These are phyloP conservation scores for Dipodascopsis uninucleata DNA, from an alignment of 805 yeast genomes.

Conservation along the genomic window DNA sequence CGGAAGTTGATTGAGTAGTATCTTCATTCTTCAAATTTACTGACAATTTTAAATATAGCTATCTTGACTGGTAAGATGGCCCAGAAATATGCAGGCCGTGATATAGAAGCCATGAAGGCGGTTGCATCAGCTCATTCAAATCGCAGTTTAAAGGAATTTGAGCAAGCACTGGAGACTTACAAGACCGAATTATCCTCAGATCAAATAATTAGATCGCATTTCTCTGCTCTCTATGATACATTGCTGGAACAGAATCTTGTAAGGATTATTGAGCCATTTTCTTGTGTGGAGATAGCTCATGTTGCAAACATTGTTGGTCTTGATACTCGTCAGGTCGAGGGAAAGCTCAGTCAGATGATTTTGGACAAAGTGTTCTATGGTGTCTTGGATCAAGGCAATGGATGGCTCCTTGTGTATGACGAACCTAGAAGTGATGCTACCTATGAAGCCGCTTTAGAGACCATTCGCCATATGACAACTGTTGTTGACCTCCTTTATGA, in stretches of 20 bases:
- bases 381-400: slow-evolving; percentile 96
- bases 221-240: slow-evolving; percentile 88
- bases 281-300: slow-evolving; percentile 90
- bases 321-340: slow-evolving; percentile 83
- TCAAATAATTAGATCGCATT: slow-evolving; percentile 83
- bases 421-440: slow-evolving; percentile 85
- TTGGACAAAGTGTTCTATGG: slow-evolving; percentile 93
- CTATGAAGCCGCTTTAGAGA: slow-evolving; percentile 80
- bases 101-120: slow-evolving; percentile 93
- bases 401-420: slow-evolving; percentile 90
- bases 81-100: slow-evolving; percentile 70
- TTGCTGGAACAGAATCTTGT: slow-evolving; percentile 87
- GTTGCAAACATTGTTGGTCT: slow-evolving; percentile 84
- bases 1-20: neutral
- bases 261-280: slow-evolving; percentile 93
- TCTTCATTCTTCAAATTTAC: neutral
- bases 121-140: slow-evolving; percentile 85
- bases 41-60: slow-evolving; percentile 3
- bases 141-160: slow-evolving; percentile 87
- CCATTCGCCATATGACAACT: slow-evolving; percentile 78
- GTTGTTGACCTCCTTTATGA: slow-evolving; percentile 91
- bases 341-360: slow-evolving; percentile 93
- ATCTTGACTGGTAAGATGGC: slow-evolving; percentile 72
- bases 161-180: slow-evolving; percentile 70
- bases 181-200: slow-evolving; percentile 73